A percentile compares a stretch with the other conserved stretches of the same genome.
phyloP scores from a whole-genome alignment of 2,329 filamentous ascomycete species.

The Fonsecaea multimorphosa region DNA sequence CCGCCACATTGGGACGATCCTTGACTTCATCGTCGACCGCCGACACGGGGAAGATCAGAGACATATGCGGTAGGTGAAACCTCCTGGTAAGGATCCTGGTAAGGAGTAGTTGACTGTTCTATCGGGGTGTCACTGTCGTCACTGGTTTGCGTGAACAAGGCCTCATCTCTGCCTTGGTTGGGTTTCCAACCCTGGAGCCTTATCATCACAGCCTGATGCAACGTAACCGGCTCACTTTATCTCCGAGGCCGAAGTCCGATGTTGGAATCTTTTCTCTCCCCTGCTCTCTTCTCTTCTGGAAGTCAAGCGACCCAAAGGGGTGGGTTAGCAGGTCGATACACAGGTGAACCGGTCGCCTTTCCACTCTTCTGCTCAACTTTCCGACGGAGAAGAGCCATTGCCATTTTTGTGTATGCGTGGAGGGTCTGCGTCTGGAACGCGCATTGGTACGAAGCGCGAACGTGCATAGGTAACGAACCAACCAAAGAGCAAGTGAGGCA shows the following conservation, averaged over 20 bases:
- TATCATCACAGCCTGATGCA: background rate
- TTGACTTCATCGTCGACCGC: background rate
- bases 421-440: too few species aligned
- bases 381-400: too few species aligned
- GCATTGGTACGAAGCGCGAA: too few species aligned
- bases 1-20: background rate
- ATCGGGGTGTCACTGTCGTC: background rate
- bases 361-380: too few species aligned
- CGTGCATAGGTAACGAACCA: too few species aligned
- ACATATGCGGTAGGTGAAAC: background rate
- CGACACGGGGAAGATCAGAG: background rate
- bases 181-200: background rate
- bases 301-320: background rate
- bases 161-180: background rate
- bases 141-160: background rate
- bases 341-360: too few species aligned
- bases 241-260: background rate
- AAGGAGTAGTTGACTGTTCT: background rate
- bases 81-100: background rate
- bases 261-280: background rate
- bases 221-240: background rate
- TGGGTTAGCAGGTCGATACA: too few species aligned
- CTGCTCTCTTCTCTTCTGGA: background rate
- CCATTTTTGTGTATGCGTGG: too few species aligned
- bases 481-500: too few species aligned